Evolutionary conservation across 2,329 filamentous ascomycete genomes (phyloP), one percentile per base, ranked within the genome.

Genomic region (Fusarium citri): DNA sequence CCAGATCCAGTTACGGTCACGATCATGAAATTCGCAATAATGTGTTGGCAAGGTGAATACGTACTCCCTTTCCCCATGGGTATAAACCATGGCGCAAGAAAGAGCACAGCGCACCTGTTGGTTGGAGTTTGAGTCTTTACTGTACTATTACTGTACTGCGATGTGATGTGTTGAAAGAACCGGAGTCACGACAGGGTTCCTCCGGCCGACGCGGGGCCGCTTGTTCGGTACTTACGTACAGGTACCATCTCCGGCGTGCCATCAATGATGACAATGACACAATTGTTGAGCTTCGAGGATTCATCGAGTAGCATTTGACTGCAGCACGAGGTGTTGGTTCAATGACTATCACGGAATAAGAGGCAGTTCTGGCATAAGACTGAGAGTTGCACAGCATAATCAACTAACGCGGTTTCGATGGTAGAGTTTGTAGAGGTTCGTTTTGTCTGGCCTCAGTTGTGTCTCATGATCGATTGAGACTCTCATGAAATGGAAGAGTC

Each of bases 241-340:
- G 43, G 66, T 72, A 72, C 55, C 69, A 47, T 54, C 34, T 41
- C 50, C 49, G 56, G 61, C 56, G 67, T 74, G 49, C 47, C 69
- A 72, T 74, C 66, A 59, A 74, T 75, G 72, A 75, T 72, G 73
- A 67, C 66, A 60, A 74, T 75, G 72, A 75, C 71, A 75, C 62
- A 75, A 75, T 74, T 46, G 28, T 54, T 57, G 56, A 64, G 42
- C 26, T 49, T 49, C 51, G 48, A 50, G 48, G 47, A 59, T 42
- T 64, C 25, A 31, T 49, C 22, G 34, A 68, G 60, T 62, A 67
- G 55, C 59, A 68, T 55, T 65, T 66, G 61, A 64, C 61, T 55
- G 57, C 34, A 55, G 72, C 51, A 73, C 69, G 58, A 59, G 62
- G 62, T 64, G 66, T 59, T 58, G 20, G n/a, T n/a, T 53, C 37